phyloP scores from a whole-genome alignment of 345 rosid genomes.

The Eucalyptus marginata region DNA sequence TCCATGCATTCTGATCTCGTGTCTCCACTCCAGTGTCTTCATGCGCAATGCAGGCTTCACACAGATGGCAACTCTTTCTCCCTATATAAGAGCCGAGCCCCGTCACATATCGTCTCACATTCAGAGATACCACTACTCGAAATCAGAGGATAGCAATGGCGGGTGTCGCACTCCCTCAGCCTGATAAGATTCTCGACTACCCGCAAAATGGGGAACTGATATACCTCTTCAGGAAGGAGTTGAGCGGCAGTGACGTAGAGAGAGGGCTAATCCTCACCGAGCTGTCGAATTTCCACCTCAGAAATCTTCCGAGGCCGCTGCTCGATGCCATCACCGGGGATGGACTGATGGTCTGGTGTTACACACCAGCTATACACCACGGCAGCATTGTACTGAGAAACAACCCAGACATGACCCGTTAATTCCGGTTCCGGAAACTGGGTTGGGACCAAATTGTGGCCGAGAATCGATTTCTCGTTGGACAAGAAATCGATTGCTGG shows the following conservation, averaged over 20 bases:
- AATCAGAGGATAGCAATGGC: background rate
- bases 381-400: background rate
- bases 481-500: background rate
- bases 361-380: background rate
- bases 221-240: background rate
- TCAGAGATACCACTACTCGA: fast-evolving
- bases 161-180: background rate
- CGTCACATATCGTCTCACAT: background rate
- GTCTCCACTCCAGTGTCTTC: background rate
- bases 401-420: background rate
- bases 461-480: no score
- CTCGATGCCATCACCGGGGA: background rate
- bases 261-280: background rate
- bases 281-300: background rate
- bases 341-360: background rate
- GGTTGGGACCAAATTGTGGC: background rate
- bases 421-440: background rate
- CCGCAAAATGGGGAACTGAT: background rate
- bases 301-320: background rate
- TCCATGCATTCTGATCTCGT: background rate
- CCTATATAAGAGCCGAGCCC: background rate
- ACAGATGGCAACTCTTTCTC: background rate
- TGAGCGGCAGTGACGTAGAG: background rate
- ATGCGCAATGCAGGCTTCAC: background rate
- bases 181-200: background rate